Evolutionary conservation across 164 flowering plant species (phyloP), one percentile per base, ranked within the genome.

Genomic region (Vitis rotundifolia): DNA sequence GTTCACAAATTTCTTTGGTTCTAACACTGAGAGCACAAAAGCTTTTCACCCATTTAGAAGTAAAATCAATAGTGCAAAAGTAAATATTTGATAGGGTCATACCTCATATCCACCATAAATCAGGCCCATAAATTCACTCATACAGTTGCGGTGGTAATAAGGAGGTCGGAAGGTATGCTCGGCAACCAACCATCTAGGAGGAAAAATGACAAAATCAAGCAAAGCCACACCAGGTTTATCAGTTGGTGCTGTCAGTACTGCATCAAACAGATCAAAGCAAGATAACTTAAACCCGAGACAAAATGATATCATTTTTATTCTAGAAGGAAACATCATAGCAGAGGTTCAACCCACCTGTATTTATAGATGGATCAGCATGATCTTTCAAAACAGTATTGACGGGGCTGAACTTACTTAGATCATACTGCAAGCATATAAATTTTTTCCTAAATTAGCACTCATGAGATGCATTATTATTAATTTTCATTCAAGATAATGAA

Each of bases 51-150:
- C 44, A 37, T 37, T 6, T 37, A 37, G 44, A 37, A 37, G 44
- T 19, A 55, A 2, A 31, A 22, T 22, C 26, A 22, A 22, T 22
- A 18, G 52, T 11, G 13, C 3, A 12, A 19, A 60, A 26, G n/a
- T 19, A 10, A 49, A 2, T n/a, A 11, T 19, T 19, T 54, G 50
- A 11, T 29, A 9, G 59, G 31, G 2, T 0, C 13, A 68, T 75
- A 94, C 99, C 98, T 94, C 99, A 62, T 94, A 94, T 60, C 81
- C 87, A 54, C 99, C 99, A 77, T 83, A 67, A 68, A 94, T 88
- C 48, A 94, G 80, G 64, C 99, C 99, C 99, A 94, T 94, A 67
- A 94, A 94, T 80, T 94, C 99, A 72, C 93, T 94, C 99, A 94
- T 94, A 63, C 97, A 94, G 70, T 94, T 94, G 51, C 97, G 96